Base-by-base conservation (phyloP, 2,329 filamentous ascomycete species). In the Stromatinia cepivora region DNA sequence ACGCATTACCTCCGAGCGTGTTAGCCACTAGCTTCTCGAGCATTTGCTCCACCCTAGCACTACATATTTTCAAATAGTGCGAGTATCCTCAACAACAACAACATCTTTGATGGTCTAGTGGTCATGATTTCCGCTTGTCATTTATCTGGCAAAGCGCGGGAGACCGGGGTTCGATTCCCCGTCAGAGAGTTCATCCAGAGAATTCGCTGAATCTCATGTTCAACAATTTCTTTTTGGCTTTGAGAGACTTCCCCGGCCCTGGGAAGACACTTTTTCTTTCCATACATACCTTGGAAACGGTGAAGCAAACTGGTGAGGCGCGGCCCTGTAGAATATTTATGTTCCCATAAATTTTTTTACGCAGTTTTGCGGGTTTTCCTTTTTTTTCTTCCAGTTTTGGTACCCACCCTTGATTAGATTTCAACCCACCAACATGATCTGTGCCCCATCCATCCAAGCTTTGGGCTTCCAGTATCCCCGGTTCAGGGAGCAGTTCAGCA, bases 81-180 rank as follows among this genome's bases (percentile, higher is more conserved):
- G 0, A 0, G 0, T 0, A 0, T 0, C 22, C 4, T 20, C 45
- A 63, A 39, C 45, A 50, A 48, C 8, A 34, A 50, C 13, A 25
- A n/a, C 45, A n/a, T 68, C 66, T 68, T 64, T 68, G 74, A 78
- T 78, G 76, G 76, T 78, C 76, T 78, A 77, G 77, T 74, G 76
- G 77, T 78, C 72, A 78, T 78, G 76, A 78, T 78, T 78, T 78
- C 77, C 76, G 77, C 77, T 78, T 78, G 76, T 78, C 77, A 78
- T 70, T 39, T 31, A 52, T 20, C 22, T 13, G 59, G 9, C 31
- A 39, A 52, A 5, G 54, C 73, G 72, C 73, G 73, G 73, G 73
- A 74, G 73, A 74, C 72, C 73, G 73, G 73, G 73, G 73, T 75
- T 74, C 72, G 72, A 75, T 70, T 74, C 73, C 72, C 73, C 72